Base-by-base conservation (phyloP, 192 early-diverging fungal species). In the Dimargaris verticillata region DNA sequence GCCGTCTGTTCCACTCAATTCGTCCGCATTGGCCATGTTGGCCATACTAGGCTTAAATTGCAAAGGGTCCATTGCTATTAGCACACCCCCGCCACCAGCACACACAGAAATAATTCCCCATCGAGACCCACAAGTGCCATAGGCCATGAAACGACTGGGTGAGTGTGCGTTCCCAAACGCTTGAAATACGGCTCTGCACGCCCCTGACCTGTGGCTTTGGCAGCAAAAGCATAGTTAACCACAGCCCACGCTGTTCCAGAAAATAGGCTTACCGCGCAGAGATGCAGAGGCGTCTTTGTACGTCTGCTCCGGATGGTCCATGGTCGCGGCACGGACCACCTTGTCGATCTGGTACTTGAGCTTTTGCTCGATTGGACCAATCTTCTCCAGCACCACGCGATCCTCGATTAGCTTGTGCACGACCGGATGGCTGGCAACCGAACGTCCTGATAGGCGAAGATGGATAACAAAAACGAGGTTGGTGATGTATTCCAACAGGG, bases 301-400 rank as follows among this genome's bases (percentile, higher is more conserved):
- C 3, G 45, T 25, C 26, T 70, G 67, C 20, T 69, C 66, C 0
- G 69, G 65, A 26, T 72, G 55, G 42, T 75, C 68, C 17, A 83
- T 66, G 9, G 78, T 71, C 5, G 88, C 80, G 15, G 75, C 70
- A 45, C 81, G 76, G 33, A 95, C 79, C 25, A 98, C 77, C 72
- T 96, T 95, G 69, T 95, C 92, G 64, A 96, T 92, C 75, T 95
- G 95, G 74, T 95, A 96, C 72, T 91, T 91, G 52, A 98, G 79
- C 62, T 92, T 87, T 55, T 80, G 81, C 74, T 98, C 95, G 25
- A 98, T 70, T 0, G 95, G 95, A 65, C 86, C 87, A 68, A 91
- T 89, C 69, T 88, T 88, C 66, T 98, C 95, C 41, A 99, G 67
- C n/a, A 92, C 77, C 2, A 86, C 83, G 18, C 93, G 78, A 28